Conservation (phyloP, 2,329 filamentous ascomycete species). For the Ophiostoma fasciatum region DNA sequence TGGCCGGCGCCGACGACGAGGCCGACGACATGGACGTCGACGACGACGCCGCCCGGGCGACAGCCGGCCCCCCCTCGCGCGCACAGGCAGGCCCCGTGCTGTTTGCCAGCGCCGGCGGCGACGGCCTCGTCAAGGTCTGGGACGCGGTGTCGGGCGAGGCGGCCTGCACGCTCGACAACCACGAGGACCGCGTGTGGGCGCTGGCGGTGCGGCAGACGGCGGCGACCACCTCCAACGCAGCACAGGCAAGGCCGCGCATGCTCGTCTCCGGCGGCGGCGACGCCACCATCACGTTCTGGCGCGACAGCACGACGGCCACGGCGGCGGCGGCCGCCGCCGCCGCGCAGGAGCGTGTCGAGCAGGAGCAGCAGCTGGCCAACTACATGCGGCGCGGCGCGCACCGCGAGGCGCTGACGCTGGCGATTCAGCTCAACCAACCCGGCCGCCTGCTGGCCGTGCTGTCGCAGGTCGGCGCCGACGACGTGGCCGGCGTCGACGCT, state of each 20-base stretch:
- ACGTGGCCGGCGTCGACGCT: conserved; percentile 59
- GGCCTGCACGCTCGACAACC: conserved; percentile 86
- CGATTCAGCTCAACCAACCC: conserved; percentile 87
- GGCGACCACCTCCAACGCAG: conserved; percentile 12
- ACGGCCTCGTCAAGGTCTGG: conserved; percentile 95
- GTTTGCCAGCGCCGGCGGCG: conserved; percentile 77
- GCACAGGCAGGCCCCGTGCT: too few relatives aligned
- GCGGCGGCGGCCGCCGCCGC: conserved; percentile 59
- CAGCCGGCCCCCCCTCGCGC: too few relatives aligned
- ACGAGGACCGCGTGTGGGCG: conserved; percentile 91
- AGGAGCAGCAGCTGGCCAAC: conserved; percentile 89
- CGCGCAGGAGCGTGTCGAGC: conserved; percentile 64
- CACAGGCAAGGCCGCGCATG: conserved; percentile 27
- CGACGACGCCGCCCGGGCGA: conserved; percentile 43
- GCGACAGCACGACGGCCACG: conserved; percentile 73
- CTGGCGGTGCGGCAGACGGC: conserved; percentile 52
- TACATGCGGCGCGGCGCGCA: conserved; percentile 80
- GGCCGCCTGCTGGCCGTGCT: conserved; percentile 75
- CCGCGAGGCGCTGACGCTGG: conserved; percentile 81
- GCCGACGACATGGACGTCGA: conserved; percentile 34
- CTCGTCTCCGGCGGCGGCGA: conserved; percentile 87
- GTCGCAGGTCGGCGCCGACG: conserved; percentile 58
- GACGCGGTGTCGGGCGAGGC: conserved; percentile 72
- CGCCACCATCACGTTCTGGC: conserved; percentile 89
- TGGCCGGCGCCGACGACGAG: background rate